Percentiles rank a stretch among this genome's conserved stretches.
Conservation (phyloP, 1,284 basidiomycete species). For the Sanghuangporus sanghuang region DNA sequence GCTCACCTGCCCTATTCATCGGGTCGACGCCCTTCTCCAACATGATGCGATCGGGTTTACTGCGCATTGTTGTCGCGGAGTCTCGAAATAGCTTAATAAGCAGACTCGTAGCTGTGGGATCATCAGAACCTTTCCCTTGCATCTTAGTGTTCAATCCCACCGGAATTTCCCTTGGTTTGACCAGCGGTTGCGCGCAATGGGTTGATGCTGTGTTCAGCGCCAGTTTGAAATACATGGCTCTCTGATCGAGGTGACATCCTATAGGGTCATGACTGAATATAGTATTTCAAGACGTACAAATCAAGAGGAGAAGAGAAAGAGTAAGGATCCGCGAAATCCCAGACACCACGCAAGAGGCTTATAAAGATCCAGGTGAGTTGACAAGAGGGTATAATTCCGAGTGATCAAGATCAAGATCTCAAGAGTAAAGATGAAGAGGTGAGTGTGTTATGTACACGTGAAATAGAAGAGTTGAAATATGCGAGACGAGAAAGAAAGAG, state of each 20-base stretch:
- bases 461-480: not conserved
- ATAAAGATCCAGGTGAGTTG: not conserved
- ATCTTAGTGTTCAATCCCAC: not conserved
- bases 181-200: not conserved
- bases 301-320: not conserved
- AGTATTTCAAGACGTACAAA: not conserved
- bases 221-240: not conserved
- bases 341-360: not conserved
- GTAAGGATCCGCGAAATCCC: not conserved
- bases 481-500: not conserved
- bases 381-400: not conserved
- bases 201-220: not conserved
- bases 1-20: not conserved
- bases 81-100: not conserved
- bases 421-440: not conserved
- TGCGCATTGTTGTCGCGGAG: not conserved
- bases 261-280: not conserved
- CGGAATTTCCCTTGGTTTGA: not conserved
- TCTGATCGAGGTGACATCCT: not conserved
- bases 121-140: not conserved
- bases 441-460: not conserved
- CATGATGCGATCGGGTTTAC: slow-evolving; percentile 4
- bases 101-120: not conserved
- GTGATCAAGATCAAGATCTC: not conserved
- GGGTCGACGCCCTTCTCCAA: slow-evolving; percentile 6